phyloP scores from a whole-genome alignment of 208 protist genomes.

The Crithidia thermophila region DNA sequence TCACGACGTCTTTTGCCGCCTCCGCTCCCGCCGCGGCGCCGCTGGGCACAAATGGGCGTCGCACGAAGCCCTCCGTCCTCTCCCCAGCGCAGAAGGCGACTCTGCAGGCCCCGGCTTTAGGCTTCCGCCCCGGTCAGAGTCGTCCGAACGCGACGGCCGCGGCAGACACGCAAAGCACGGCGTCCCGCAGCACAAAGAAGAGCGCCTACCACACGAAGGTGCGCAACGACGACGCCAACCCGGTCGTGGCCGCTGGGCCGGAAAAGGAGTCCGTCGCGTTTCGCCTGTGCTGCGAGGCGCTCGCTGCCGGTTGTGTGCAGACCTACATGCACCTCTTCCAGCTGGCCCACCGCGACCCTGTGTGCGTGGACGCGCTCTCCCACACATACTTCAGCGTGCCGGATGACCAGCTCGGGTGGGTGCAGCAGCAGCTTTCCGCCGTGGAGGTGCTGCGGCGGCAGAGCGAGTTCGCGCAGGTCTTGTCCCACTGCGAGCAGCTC shows the following conservation, averaged over 20 bases:
- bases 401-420: constrained; percentile 73
- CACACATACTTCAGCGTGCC: constrained; percentile 73
- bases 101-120: constrained; percentile 51
- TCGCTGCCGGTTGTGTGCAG: constrained; percentile 79
- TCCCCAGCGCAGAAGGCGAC: constrained; percentile 45
- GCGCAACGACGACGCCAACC: neutral
- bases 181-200: neutral
- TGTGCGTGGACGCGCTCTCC: constrained; percentile 87
- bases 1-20: no score
- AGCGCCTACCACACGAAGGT: constrained; percentile 14
- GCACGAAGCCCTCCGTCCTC: constrained; percentile 31
- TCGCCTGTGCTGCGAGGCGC: constrained; percentile 82
- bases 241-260: constrained; percentile 49
- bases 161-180: neutral
- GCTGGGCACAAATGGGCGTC: neutral
- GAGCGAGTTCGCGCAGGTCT: constrained; percentile 81
- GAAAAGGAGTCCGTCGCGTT: constrained; percentile 79
- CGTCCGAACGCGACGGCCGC: constrained; percentile 4
- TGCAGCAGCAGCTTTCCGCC: constrained; percentile 73
- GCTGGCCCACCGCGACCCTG: constrained; percentile 82
- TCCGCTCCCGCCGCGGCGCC: no score
- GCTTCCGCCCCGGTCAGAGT: constrained; percentile 41
- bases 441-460: constrained; percentile 83
- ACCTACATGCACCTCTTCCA: constrained; percentile 87
- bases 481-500: constrained; percentile 55